phyloP scores from a whole-genome alignment of 352 stramenopile genomes.

The Phytophthora idaei region DNA sequence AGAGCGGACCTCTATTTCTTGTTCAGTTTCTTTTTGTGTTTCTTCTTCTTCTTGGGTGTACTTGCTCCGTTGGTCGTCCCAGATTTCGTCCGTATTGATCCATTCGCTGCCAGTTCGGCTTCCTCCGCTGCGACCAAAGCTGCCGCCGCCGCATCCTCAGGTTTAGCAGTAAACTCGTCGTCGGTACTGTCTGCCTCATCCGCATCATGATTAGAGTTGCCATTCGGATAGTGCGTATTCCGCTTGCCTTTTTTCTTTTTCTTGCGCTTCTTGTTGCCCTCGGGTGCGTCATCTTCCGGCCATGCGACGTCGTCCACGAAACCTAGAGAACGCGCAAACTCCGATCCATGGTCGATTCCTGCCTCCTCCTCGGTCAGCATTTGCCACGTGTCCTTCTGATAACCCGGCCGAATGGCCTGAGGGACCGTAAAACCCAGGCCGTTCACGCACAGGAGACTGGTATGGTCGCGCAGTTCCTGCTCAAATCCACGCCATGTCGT shows the following conservation, averaged over 20 bases:
- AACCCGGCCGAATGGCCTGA: conserved; percentile 60
- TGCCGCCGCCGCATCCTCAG: conserved; percentile 33
- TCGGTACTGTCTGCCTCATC: conserved; percentile 32
- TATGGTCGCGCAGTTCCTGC: conserved; percentile 63
- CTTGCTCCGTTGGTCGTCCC: conserved; percentile 26
- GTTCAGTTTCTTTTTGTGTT: conserved; percentile 46
- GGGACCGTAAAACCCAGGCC: conserved; percentile 82
- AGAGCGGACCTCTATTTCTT: conserved; percentile 51
- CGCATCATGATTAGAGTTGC: conserved; percentile 15
- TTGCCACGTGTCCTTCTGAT: conserved; percentile 72
- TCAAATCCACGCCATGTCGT: conserved; percentile 85
- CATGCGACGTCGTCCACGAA: conserved; percentile 88
- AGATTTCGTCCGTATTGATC: conserved; percentile 22
- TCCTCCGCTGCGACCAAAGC: conserved; percentile 38
- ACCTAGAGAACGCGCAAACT: conserved; percentile 78
- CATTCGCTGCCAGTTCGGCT: conserved; percentile 32
- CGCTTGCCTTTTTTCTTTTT: conserved; percentile 73
- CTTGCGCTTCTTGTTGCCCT: conserved; percentile 76
- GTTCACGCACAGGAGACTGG: conserved; percentile 55
- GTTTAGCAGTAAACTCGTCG: conserved; percentile 31
- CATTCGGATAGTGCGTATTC: conserved; percentile 31
- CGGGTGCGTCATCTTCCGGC: conserved; percentile 61
- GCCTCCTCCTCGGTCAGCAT: conserved; percentile 57
- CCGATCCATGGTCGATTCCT: conserved; percentile 83
- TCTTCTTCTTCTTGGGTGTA: conserved; percentile 58